Evolutionary conservation across 768 basidiomycete genomes (phyloP).

Genomic region (Boletus barrowsii): DNA sequence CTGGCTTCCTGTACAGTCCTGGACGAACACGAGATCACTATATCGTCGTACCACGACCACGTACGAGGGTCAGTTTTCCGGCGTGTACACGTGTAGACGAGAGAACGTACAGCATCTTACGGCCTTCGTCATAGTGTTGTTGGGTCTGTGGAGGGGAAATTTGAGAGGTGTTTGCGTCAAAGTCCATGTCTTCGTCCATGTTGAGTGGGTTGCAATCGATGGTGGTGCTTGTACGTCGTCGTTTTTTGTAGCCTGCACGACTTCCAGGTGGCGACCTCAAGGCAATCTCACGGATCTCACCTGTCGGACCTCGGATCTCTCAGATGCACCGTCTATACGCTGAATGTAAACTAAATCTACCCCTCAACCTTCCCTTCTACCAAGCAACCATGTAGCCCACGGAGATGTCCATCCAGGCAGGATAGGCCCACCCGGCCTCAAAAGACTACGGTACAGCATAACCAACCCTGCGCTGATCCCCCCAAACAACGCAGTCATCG

Average conservation of each 20-base stretch:
- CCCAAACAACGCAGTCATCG: constrained; percentile 68
- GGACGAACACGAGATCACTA: constrained; percentile 92
- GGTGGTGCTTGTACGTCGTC: constrained; percentile 11
- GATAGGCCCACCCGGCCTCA: constrained; percentile 56
- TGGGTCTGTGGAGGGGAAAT: constrained; percentile 34
- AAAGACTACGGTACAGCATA: constrained; percentile 65
- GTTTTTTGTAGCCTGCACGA: constrained; percentile 15
- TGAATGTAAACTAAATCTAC: constrained; percentile 7
- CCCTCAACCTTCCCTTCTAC: constrained; percentile 39
- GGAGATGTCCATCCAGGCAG: constrained; percentile 53
- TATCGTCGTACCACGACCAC: background rate
- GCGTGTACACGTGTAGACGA: background rate
- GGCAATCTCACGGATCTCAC: constrained; percentile 37
- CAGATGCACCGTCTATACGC: constrained; percentile 14
- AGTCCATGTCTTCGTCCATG: constrained; percentile 85
- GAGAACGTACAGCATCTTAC: constrained; percentile 72
- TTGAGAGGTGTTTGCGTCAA: constrained; percentile 42
- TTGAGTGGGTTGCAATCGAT: constrained; percentile 16
- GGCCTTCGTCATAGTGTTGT: constrained; percentile 36
- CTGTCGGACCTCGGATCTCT: constrained; percentile 36
- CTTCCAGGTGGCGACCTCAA: constrained; percentile 32
- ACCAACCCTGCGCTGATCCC: constrained; percentile 71
- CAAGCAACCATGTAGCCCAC: constrained; percentile 68
- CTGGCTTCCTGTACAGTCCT: constrained; percentile 93
- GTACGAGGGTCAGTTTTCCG: constrained; percentile 15